phyloP scores from a whole-genome alignment of 768 basidiomycete species.

The Termitomyces sp. region DNA sequence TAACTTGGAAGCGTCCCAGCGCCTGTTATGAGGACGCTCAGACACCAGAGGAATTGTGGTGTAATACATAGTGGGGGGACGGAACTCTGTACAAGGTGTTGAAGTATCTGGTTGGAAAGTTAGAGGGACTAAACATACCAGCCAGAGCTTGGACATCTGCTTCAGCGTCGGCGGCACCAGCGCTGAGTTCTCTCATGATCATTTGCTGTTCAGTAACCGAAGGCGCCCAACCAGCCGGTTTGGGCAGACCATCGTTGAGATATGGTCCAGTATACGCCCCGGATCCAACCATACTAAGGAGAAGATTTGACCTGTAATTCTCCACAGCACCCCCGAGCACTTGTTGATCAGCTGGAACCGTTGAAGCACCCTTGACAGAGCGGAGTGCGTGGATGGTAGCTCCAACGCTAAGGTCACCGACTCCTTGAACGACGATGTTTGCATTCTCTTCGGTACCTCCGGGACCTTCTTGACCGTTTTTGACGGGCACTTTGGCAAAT shows the following conservation, averaged over 20 bases:
- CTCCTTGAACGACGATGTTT: constrained; percentile 70
- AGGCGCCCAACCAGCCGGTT: constrained; percentile 63
- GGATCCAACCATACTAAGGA: constrained; percentile 83
- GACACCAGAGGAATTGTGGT: constrained; percentile 90
- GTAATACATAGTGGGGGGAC: constrained; percentile 94
- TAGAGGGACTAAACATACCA: constrained; percentile 50
- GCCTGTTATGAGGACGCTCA: constrained; percentile 78
- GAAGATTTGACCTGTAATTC: constrained; percentile 90
- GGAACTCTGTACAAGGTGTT: constrained; percentile 63
- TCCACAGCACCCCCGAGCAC: constrained; percentile 88
- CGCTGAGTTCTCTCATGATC: constrained; percentile 91
- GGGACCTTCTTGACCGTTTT: constrained; percentile 68
- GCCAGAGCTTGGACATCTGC: constrained; percentile 81
- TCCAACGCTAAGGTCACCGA: constrained; percentile 83
- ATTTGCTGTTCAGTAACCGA: constrained; percentile 93
- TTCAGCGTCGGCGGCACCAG: constrained; percentile 73
- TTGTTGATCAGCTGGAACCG: constrained; percentile 91
- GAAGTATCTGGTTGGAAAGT: background rate
- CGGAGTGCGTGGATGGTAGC: constrained; percentile 86
- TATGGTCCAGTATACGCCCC: constrained; percentile 61
- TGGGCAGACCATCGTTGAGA: constrained; percentile 51
- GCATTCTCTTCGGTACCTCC: constrained; percentile 59
- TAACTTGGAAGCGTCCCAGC: constrained; percentile 91
- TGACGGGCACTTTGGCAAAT: constrained; percentile 94
- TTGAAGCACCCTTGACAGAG: constrained; percentile 86